Base-by-base conservation (phyloP, 108 stramenopile genomes). In the Nannochloropsis oceanica region DNA sequence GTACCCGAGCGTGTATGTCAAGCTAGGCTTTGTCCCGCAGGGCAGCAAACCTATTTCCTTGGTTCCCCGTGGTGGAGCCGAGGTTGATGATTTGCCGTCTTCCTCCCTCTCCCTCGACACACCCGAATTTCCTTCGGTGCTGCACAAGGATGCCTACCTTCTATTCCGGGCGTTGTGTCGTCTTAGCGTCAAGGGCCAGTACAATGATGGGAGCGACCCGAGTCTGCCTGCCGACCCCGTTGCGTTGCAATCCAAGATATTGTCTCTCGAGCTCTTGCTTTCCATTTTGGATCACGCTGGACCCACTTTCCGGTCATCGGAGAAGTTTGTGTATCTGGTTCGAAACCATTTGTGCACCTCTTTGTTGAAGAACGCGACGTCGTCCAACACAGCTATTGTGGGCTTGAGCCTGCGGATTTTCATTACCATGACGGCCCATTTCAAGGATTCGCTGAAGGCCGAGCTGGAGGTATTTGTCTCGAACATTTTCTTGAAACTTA, bases 381-480 rank as follows among this genome's bases (percentile, higher is more conserved):
- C 93, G 25, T 88, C 89, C 34, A 87, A 95, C 82, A 94, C 95
- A 13, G 90, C 89, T 12, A 96, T 97, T 27, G 97, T 96, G 79
- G 93, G 94, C 82, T 90, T 98, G 85, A 93, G 94, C 86, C 90
- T 99, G 26, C 93, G 95, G 24, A 93, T 99, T 42, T 99, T 99
- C 90, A 94, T 96, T 80, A 93, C 95, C 13, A 89, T 98, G 34
- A 91, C 96, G 90, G 91, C 91, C 81, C 91, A 94, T 84, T 98
- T 98, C 90, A 94, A 96, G 79, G 91, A 94, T 27, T 86, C 95
- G 27, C 93, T 98, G 81, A 90, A 91, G 87, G 46, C 85, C 8
- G 98, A 99, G 89, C 94, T 99, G 86, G 97, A 98, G 90, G 96
- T 97, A 44, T 98, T 98, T 92, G 94, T 99, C 79, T 94, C 96